Base-by-base conservation (phyloP, 257 asterid genomes). In the Ligustrum vulgare region DNA sequence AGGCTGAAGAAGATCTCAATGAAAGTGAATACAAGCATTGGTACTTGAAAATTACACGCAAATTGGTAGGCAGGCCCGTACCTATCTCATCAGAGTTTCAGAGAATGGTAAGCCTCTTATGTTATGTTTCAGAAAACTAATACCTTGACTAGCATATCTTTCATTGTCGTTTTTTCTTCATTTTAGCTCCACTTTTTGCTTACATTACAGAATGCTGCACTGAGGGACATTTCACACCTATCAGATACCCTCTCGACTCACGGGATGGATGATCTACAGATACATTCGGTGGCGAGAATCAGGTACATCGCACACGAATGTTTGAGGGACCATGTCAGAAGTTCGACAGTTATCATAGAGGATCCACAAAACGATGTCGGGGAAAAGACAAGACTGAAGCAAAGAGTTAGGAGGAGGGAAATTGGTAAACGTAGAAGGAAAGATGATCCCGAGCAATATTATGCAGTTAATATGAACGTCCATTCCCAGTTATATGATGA, bases 21-120 rank as follows among this genome's bases (percentile, higher is more conserved):
- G 98, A 91, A 84, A 91, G 86, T 75, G 93, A 93, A 75, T 94
- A 92, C 87, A 84, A 86, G 92, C 87, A 83, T 73, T 95, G 99
- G 99, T 95, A 86, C 83, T 81, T 72, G 65, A 86, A 78, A 75
- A 76, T 95, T 3, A 91, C 98, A 0, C 90, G 99, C 77, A 86
- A 78, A 78, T 80, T 91, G 87, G 91, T 94, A 1, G 99, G 98
- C 51, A 86, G 98, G 85, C 96, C 96, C 35, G 78, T 89, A 69
- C 93, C 96, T 35, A 93, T 95, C 78, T 86, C 98, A 45, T 93
- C 99, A 0, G 98, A 95, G 89, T 95, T 88, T 77, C 96, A 89
- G 67, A 86, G 91, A 81, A 89, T 92, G 99, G 99, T 92, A 83
- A 89, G 86, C 73, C 41, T 45, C 43, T 68, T 68, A 18, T 25